Percentiles rank a stretch among this genome's conserved stretches.
Conservation (phyloP, 225 moss, liverwort and hornwort genomes). For the Pseudisothecium myosuroides region DNA sequence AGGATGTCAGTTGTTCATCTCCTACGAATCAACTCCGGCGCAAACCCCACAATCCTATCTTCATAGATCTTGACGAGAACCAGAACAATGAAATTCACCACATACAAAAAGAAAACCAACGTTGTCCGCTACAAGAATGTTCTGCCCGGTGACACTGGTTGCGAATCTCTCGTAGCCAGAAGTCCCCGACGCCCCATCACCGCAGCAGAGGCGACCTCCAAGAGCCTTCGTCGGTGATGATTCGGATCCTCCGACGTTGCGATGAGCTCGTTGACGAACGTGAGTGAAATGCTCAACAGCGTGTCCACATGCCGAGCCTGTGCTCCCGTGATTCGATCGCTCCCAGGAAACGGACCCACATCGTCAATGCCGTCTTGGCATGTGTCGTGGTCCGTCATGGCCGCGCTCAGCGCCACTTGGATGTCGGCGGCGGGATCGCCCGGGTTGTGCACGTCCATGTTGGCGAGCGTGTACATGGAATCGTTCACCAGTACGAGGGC, state of each 20-base stretch:
- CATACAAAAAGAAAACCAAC: background rate
- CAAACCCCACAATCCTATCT: background rate
- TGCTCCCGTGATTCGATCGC: conserved; percentile 10
- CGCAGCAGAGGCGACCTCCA: background rate
- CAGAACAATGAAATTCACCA: background rate
- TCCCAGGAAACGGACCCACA: conserved; percentile 20
- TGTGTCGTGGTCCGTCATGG: conserved; percentile 38
- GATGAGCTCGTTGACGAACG: conserved; percentile 17
- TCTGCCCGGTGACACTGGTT: background rate
- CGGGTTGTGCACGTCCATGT: conserved; percentile 6
- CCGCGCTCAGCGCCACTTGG: conserved; percentile 10
- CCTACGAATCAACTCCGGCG: background rate
- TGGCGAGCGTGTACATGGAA: conserved; percentile 15
- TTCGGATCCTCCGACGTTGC: background rate
- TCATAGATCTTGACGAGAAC: background rate
- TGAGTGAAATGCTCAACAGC: conserved; percentile 34
- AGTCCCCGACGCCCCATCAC: conserved; percentile 5
- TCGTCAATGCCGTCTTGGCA: conserved; percentile 42
- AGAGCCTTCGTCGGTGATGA: conserved; percentile 13
- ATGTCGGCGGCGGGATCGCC: conserved; percentile 4
- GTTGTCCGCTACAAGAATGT: background rate
- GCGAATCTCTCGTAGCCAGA: background rate
- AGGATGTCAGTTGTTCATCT: background rate
- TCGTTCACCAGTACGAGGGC: conserved; percentile 11
- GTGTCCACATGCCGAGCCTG: conserved; percentile 17